A percentile compares a stretch with the other conserved stretches of the same genome.
phyloP scores from a whole-genome alignment of 495 filamentous ascomycete species.

The Hypoxylon perforatum region DNA sequence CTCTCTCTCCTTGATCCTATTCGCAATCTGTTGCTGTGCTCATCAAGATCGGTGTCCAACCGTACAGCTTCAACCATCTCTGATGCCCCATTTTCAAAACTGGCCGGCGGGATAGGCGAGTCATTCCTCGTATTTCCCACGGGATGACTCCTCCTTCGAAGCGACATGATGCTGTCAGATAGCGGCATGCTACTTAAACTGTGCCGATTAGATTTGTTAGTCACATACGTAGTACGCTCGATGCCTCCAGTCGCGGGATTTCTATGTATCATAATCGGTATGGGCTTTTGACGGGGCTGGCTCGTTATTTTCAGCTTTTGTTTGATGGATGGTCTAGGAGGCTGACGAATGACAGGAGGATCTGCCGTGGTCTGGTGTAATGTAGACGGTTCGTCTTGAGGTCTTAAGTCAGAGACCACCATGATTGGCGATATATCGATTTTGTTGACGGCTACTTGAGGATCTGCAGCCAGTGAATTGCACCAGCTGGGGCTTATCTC shows the following conservation, averaged over 20 bases:
- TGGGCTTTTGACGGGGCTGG: slow-evolving; percentile 28
- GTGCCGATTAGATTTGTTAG: slow-evolving; percentile 27
- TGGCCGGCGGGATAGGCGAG: background rate
- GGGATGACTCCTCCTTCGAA: slow-evolving; percentile 27
- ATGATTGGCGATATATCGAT: slow-evolving; percentile 37
- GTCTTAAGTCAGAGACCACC: slow-evolving; percentile 35
- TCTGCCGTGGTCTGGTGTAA: background rate
- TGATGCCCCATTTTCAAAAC: background rate
- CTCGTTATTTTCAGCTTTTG: slow-evolving; percentile 30
- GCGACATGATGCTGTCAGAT: slow-evolving; percentile 14
- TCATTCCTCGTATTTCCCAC: background rate
- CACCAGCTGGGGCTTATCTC: background rate
- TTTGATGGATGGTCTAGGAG: slow-evolving; percentile 7
- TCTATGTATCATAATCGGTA: slow-evolving; percentile 32
- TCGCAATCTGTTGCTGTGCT: slow-evolving; percentile 1
- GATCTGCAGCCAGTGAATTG: background rate
- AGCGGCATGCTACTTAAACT: slow-evolving; percentile 37
- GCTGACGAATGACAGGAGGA: background rate
- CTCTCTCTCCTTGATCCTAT: slow-evolving; percentile 21
- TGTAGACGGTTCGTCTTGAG: slow-evolving; percentile 17
- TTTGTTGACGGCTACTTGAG: background rate
- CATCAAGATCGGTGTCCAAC: background rate
- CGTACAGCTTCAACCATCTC: background rate
- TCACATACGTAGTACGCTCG: slow-evolving; percentile 23
- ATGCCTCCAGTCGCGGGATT: slow-evolving; percentile 31